Percentiles rank a stretch among this genome's conserved stretches.
phyloP scores from a whole-genome alignment of 345 rosid species.

The Pistacia integerrima region DNA sequence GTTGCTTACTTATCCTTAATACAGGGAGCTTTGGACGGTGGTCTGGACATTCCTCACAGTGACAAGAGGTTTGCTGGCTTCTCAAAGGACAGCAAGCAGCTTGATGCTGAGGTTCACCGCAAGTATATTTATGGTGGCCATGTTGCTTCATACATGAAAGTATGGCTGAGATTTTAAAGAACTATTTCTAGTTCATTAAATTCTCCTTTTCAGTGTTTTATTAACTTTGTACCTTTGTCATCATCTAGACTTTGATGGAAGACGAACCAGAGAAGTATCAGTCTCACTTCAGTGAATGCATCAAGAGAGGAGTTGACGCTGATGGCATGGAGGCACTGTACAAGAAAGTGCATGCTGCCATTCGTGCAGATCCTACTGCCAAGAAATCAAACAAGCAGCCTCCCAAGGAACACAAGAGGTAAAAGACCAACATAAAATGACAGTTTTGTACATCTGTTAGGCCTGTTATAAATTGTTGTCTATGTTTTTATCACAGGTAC shows the following conservation, averaged over 20 bases:
- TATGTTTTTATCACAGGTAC: slow-evolving; percentile 45
- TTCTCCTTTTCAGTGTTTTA: neutral
- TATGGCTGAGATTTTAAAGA: slow-evolving; percentile 21
- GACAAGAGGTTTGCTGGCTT: slow-evolving; percentile 92
- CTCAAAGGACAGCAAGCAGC: slow-evolving; percentile 66
- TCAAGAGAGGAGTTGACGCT: slow-evolving; percentile 59
- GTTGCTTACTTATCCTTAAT: neutral
- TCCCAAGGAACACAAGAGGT: slow-evolving; percentile 73
- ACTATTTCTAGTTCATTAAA: neutral
- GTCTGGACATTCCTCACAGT: slow-evolving; percentile 88
- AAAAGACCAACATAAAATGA: neutral
- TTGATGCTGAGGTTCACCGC: slow-evolving; percentile 77
- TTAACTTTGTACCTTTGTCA: neutral
- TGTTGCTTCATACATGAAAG: slow-evolving; percentile 80
- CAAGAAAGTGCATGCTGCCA: slow-evolving; percentile 77
- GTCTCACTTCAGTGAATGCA: slow-evolving; percentile 57
- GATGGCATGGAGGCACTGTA: slow-evolving; percentile 58
- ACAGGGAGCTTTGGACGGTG: slow-evolving; percentile 91
- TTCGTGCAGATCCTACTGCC: slow-evolving; percentile 60
- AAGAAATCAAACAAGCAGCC: slow-evolving; percentile 55
- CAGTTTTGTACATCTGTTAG: neutral
- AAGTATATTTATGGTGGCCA: slow-evolving; percentile 84
- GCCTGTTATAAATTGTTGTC: neutral
- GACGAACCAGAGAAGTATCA: slow-evolving; percentile 75
- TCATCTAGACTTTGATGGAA: slow-evolving; percentile 49